Evolutionary conservation across 2,329 filamentous ascomycete species (phyloP), one percentile per base, ranked within the genome.

Genomic region (Colletotrichum nymphaeae): DNA sequence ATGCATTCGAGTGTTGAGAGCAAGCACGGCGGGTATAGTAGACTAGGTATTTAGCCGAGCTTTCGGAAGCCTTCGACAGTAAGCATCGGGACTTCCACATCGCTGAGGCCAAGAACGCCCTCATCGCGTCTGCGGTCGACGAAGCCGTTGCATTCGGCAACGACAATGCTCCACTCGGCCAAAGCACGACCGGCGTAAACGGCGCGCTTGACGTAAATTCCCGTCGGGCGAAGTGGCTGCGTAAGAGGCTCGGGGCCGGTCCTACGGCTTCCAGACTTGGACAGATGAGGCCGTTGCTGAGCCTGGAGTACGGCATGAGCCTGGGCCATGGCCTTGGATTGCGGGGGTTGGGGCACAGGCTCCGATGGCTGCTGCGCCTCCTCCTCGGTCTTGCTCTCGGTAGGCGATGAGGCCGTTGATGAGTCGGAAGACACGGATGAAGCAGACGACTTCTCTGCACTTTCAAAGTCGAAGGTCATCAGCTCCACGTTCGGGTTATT

Each of bases 61-160:
- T 69, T 75, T 42, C 84, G 83, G 74, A 86, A 84, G 14, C 83
- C 83, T 66, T 86, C 84, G 1, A 86, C 81, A 16, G 80, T 80
- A 3, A 86, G 80, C 22, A 80, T 77, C 1, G 84, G 85, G 3
- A 86, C 83, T 81, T 96, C 94, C 55, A 96, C 91, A 56, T 92
- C 90, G 76, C 85, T 86, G 73, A 94, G 88, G 0, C 86, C 85
- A 2, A 89, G 87, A 11, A 95, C 89, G 57, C 94, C 94, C 79
- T 97, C 94, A 59, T 91, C 90, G 64, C 91, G 91, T 67, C 94
- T 88, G 58, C 94, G 87, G 72, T 96, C 93, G 37, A 95, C 90
- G 81, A 96, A 97, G 78, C 91, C 94, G 82, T 95, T 94, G 84
- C 92, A 94, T 80, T 97, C 94, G 69, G 90, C 89, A 19, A 95